Conservation (phyloP, 2,329 filamentous ascomycete species). For the Helicocarpus griseus region DNA sequence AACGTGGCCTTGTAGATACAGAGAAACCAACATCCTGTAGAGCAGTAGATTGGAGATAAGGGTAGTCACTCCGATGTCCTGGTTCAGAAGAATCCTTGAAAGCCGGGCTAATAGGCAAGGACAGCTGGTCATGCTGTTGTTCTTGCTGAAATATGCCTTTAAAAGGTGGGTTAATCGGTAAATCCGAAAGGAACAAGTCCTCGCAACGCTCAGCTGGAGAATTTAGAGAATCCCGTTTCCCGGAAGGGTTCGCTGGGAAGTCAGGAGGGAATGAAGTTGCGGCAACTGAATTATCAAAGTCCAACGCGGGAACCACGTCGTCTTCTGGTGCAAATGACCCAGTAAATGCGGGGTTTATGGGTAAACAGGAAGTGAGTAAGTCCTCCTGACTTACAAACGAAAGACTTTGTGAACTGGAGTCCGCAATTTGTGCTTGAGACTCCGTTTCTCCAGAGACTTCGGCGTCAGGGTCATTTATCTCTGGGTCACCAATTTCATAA, state of each 20-base stretch:
- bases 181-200: conserved; percentile 19
- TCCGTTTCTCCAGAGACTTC: neutral
- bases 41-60: neutral
- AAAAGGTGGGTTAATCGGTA: conserved; percentile 25
- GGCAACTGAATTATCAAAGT: conserved; percentile 5
- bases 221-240: neutral
- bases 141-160: neutral
- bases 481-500: neutral
- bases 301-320: neutral
- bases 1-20: neutral
- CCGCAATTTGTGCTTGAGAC: neutral
- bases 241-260: neutral
- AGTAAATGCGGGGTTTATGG: conserved; percentile 12
- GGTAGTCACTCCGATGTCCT: neutral
- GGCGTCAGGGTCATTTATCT: neutral
- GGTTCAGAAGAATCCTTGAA: neutral
- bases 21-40: neutral
- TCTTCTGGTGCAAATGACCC: neutral
- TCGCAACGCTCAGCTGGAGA: neutral
- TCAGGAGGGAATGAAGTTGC: neutral
- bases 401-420: neutral
- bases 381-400: neutral
- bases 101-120: conserved; percentile 13
- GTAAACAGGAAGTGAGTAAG: conserved; percentile 5
- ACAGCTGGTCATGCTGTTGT: neutral